Conservation (phyloP, 192 early-diverging fungal genomes). For the Linnemannia hyalina region DNA sequence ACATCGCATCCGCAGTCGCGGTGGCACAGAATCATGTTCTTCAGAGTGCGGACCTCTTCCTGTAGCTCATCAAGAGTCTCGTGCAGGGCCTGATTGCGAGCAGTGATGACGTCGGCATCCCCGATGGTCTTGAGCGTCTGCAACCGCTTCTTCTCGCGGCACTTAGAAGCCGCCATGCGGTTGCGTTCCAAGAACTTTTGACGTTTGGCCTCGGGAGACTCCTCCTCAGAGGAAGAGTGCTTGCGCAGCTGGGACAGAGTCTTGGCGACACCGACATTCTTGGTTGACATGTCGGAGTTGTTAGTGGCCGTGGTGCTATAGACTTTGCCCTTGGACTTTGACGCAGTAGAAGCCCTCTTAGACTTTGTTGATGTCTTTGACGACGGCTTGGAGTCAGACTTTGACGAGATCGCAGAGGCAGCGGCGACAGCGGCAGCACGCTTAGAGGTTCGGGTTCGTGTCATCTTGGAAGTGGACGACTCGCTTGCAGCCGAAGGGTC, state of each 20-base stretch:
- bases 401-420: slow-evolving; percentile 2
- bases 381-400: background rate
- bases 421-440: slow-evolving; percentile 12
- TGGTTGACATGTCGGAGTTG: background rate
- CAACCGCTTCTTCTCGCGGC: slow-evolving; percentile 50
- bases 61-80: slow-evolving; percentile 32
- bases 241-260: slow-evolving; percentile 16
- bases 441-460: slow-evolving; percentile 10
- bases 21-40: slow-evolving; percentile 53
- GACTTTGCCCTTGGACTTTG: slow-evolving; percentile 15
- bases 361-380: background rate
- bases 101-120: slow-evolving; percentile 45
- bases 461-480: background rate
- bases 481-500: slow-evolving; percentile 16
- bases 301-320: background rate
- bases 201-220: slow-evolving; percentile 46
- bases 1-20: slow-evolving; percentile 53
- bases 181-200: slow-evolving; percentile 57
- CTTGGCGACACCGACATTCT: background rate
- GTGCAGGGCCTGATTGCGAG: slow-evolving; percentile 43
- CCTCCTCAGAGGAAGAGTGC: slow-evolving; percentile 28
- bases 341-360: background rate
- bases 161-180: slow-evolving; percentile 48
- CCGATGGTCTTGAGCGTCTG: slow-evolving; percentile 53
- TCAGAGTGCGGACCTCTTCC: slow-evolving; percentile 49